Evolutionary conservation across 768 basidiomycete species (phyloP).

Genomic region (Xanthoconium purpureum): DNA sequence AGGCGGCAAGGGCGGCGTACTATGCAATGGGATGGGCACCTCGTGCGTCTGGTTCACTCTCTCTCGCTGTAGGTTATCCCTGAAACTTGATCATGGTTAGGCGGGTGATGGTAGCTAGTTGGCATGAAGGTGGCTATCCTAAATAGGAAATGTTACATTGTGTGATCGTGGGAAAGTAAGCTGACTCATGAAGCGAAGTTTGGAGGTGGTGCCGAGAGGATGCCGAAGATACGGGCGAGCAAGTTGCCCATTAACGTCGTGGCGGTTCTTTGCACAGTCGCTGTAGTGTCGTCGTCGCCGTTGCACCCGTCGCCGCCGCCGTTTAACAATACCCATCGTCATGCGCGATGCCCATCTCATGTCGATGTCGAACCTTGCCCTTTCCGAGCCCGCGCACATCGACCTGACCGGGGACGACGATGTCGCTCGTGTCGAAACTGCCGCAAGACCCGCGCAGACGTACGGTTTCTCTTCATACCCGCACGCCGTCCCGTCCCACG

Average conservation of each 20-base stretch:
- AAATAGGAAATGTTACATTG: conserved; percentile 18
- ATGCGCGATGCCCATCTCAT: conserved; percentile 33
- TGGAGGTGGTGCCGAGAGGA: conserved; percentile 16
- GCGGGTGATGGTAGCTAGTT: conserved; percentile 15
- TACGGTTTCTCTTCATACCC: conserved; percentile 24
- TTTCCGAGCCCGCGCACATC: conserved; percentile 53
- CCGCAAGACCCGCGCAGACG: conserved; percentile 39
- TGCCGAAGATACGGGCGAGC: conserved; percentile 28
- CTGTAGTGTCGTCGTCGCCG: neutral
- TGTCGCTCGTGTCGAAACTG: conserved; percentile 40
- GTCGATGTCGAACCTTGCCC: conserved; percentile 35
- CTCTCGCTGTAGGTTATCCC: neutral
- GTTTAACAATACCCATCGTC: conserved; percentile 5
- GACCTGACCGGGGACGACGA: conserved; percentile 74
- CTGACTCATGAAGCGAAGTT: conserved; percentile 23
- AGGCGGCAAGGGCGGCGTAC: conserved; percentile 69
- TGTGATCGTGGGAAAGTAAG: conserved; percentile 16
- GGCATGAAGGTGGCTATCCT: conserved; percentile 7
- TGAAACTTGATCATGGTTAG: neutral
- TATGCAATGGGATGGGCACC: conserved; percentile 73
- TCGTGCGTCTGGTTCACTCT: conserved; percentile 26
- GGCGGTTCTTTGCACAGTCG: conserved; percentile 18
- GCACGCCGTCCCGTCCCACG: conserved; percentile 23
- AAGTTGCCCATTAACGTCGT: conserved; percentile 13
- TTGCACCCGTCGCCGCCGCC: neutral